Evolutionary conservation across 192 early-diverging fungal genomes (phyloP).

Genomic region (Helicostylum pulchrum): DNA sequence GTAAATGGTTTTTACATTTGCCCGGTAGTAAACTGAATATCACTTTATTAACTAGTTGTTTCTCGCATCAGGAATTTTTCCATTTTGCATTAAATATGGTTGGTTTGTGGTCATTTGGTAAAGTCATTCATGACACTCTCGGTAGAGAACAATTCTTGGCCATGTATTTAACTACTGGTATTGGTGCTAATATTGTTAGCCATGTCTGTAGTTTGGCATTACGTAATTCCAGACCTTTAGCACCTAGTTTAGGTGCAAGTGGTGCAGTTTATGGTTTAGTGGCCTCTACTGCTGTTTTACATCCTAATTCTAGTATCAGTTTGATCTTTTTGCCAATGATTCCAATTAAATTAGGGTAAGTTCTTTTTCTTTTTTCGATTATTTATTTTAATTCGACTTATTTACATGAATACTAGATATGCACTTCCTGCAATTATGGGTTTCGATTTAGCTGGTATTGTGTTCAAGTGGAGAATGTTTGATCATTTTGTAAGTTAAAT

Average conservation of each 20-base stretch:
- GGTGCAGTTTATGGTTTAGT: conserved; percentile 78
- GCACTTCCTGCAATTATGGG: conserved; percentile 67
- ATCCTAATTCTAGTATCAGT: conserved; percentile 54
- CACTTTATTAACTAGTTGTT: conserved; percentile 76
- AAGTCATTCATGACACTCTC: conserved; percentile 44
- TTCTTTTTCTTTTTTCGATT: neutral
- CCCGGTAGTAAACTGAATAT: conserved; percentile 62
- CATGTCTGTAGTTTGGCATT: conserved; percentile 54
- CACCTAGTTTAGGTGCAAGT: conserved; percentile 77
- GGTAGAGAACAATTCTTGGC: conserved; percentile 72
- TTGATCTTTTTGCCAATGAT: conserved; percentile 63
- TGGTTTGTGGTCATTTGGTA: conserved; percentile 68
- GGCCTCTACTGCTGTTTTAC: conserved; percentile 52
- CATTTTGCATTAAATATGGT: conserved; percentile 84
- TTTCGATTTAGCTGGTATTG: conserved; percentile 69
- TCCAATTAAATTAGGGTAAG: conserved; percentile 37
- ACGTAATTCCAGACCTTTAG: conserved; percentile 38
- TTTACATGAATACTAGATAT: conserved; percentile 45
- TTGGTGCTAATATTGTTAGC: conserved; percentile 61
- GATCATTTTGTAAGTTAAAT: conserved; percentile 68
- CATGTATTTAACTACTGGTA: conserved; percentile 73
- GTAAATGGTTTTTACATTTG: conserved; percentile 73
- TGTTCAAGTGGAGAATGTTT: conserved; percentile 69
- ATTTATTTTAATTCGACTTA: conserved; percentile 16
- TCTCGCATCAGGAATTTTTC: conserved; percentile 70